Evolutionary conservation across 257 asterid genomes (phyloP), one percentile per base, ranked within the genome.

Genomic region (Solanum corneliomulleri): DNA sequence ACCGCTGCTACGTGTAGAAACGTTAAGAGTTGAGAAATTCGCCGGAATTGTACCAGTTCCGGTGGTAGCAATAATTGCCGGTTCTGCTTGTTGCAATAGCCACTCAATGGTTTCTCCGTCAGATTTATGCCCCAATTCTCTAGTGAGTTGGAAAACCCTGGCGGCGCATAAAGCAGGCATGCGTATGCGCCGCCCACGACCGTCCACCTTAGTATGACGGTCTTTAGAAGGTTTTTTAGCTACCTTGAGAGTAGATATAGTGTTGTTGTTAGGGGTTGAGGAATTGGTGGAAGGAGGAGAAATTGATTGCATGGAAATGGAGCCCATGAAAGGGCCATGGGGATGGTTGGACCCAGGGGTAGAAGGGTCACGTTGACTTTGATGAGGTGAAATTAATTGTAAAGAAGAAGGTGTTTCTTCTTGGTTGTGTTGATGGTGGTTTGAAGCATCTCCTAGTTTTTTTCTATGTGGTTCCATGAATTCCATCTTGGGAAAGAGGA

Each of bases 91-190:
- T 68, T 68, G 74, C 21, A 68, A 68, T 6, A 68, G 74, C 74
- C 74, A 68, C 21, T 68, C 74, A 5, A 68, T 88, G 11, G 93
- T 91, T 74, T 91, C 93, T 2, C 93, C 93, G 31, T 91, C 91
- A 2, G 92, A 91, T 85, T 88, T 89, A 52, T 89, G 90, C 3
- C 93, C 93, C 49, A 91, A 69, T 39, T 91, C 93, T 76, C 86
- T 89, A 2, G 92, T 91, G 27, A 89, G 89, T 87, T 91, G 91
- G 60, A 91, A 91, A 6, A 91, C 91, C 68, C 92, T 45, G 29
- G 93, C 92, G 1, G 93, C 93, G 42, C 91, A 89, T 20, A 91
- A 74, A 27, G 93, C 91, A 16, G 93, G 90, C 91, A 91, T 91
- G 10, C 93, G 93, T 15, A 91, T 89, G 29, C 93, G 89, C 86